Base-by-base conservation (phyloP, 2,329 filamentous ascomycete genomes). In the Fusarium solani-melongenae region DNA sequence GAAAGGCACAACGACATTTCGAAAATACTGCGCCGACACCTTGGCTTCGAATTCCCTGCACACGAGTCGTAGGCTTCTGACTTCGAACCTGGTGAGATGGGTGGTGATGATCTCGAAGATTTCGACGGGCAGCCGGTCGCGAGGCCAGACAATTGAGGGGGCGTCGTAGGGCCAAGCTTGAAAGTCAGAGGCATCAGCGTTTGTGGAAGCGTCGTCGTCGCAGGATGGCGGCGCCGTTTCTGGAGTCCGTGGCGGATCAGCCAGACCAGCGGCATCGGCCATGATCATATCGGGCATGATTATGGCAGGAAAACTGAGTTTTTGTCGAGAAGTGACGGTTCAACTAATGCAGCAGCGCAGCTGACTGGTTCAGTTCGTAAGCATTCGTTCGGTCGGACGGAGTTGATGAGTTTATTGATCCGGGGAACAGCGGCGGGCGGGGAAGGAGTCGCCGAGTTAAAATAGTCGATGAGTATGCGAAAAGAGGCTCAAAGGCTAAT, bases 1-100 rank as follows among this genome's bases (percentile, higher is more conserved):
- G 82, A 93, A 93, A 2, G 90, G 89, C 2, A 92, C 88, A 7
- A 93, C 90, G 10, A 92, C 88, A 51, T 89, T 90, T 65, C 86
- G 84, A 78, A 92, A 93, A 53, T 92, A 86, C 44, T 86, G 83
- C 41, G 85, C 83, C 0, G 90, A 90, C 2, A 91, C 85, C 68
- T 88, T 89, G 14, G 79, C 72, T 67, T 92, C 89, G 29, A 84
- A 89, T 64, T 91, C 89, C 39, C 82, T 84, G 76, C 86, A 89
- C 4, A 92, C 90, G 5, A 92, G 83, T 6, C 92, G 88, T 80
- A 93, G 85, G 33, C 82, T 85, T 79, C 90, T 88, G 59, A 92
- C 84, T 69, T 91, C 89, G 36, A 87, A 84, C 6, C 89, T 87
- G 10, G 88, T 85, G 7, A 93, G 84, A 76, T 89, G 81, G 2